Base-by-base conservation (phyloP, 805 yeast genomes). In the Henningerozyma blattae region DNA sequence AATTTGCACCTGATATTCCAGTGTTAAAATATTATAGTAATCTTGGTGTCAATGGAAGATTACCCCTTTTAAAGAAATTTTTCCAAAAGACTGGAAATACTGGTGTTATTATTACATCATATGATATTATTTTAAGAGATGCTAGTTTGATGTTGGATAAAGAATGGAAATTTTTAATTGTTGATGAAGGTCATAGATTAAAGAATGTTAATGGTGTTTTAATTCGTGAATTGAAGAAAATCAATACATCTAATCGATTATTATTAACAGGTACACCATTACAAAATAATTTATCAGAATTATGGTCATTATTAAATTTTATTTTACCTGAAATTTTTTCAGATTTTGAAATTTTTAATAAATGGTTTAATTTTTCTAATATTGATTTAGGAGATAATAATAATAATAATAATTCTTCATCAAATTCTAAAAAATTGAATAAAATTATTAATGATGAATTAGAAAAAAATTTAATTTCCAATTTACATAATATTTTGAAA, bases 261-360 rank as follows among this genome's bases (percentile, higher is more conserved):
- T 61, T 89, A 18, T 60, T 89, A 12, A 89, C 98, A 0, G 98
- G 98, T n/a, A 89, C 98, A 0, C 97, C 98, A 0, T 62, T 89
- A 34, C 98, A 89, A 54, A 89, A 89, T 53, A 89, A 87, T 48
- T 61, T 89, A 37, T 71, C 79, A 34, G 97, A 91, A 57, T 60
- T 91, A 26, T 89, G 97, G 97, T 80, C 95, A 0, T 61, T 91
- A 37, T 64, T 89, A 35, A 91, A 91, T 52, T 89, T 89, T 50
- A 78, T 91, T 24, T 62, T 89, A 33, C 98, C 98, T 0, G 95
- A 86, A 47, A 81, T 91, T 19, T 89, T 89, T 54, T 83, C 83
- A 28, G 97, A 89, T 55, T 68, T 87, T 39, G 89, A 78, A 33
- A 67, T 86, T 28, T 89, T 89, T 51, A 93, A 89, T 54, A 80